A percentile compares a stretch with the other conserved stretches of the same genome.
phyloP scores from a whole-genome alignment of 176 grass and related monocot species.

The Raddia distichophylla region DNA sequence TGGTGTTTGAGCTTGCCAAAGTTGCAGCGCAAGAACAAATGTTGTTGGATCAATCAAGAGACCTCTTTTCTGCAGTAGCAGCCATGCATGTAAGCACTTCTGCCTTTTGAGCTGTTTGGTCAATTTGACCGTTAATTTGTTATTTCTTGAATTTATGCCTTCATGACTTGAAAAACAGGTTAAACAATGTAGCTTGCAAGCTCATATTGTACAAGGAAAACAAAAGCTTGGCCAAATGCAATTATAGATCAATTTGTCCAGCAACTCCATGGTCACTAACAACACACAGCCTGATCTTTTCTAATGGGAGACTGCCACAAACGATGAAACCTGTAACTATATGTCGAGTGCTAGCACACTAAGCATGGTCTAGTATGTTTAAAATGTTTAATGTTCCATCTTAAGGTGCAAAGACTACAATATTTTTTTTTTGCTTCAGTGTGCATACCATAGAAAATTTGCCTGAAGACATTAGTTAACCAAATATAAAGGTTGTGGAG shows the following conservation, averaged over 20 bases:
- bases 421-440: background rate
- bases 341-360: conserved; percentile 31
- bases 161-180: conserved; percentile 54
- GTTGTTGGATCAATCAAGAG: conserved; percentile 64
- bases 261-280: conserved; percentile 51
- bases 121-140: background rate
- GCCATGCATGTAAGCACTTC: conserved; percentile 65
- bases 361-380: conserved; percentile 37
- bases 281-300: conserved; percentile 47
- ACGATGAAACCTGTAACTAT: conserved; percentile 59
- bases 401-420: background rate
- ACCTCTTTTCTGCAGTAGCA: conserved; percentile 64
- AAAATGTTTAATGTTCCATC: conserved; percentile 37
- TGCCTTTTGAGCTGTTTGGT: background rate
- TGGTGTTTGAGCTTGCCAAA: conserved; percentile 59
- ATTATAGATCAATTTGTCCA: conserved; percentile 41
- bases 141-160: background rate
- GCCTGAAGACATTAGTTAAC: conserved; percentile 28
- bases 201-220: conserved; percentile 65
- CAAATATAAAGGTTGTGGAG: conserved; percentile 48
- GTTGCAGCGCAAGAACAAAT: conserved; percentile 64
- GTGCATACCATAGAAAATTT: conserved; percentile 42
- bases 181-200: conserved; percentile 72
- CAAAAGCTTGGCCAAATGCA: conserved; percentile 35
- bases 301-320: conserved; percentile 47